A percentile compares a stretch with the other conserved stretches of the same genome.
These are phyloP conservation scores for Tuber calosporum DNA, from an alignment of 495 filamentous ascomycete genomes.

Conservation along the genomic window DNA sequence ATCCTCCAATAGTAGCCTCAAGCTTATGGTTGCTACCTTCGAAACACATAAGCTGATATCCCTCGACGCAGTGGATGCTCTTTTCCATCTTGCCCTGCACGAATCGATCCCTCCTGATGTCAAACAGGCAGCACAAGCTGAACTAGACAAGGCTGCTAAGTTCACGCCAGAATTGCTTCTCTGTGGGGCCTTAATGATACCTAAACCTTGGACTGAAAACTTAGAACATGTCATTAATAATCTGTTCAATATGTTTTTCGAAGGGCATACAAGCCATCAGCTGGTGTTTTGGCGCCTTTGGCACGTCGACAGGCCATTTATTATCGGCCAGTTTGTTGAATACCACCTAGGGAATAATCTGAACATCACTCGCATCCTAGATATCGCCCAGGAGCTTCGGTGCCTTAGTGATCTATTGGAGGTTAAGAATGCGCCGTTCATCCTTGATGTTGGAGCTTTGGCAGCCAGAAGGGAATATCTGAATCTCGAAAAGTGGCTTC, in stretches of 20 bases:
- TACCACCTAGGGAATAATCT: conserved; percentile 68
- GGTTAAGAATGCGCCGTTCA: conserved; percentile 52
- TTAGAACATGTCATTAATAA: conserved; percentile 60
- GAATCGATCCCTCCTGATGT: conserved; percentile 44
- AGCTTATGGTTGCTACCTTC: conserved; percentile 62
- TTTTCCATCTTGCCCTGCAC: conserved; percentile 69
- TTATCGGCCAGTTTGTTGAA: conserved; percentile 68
- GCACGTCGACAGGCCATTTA: conserved; percentile 78
- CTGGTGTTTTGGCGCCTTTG: conserved; percentile 84
- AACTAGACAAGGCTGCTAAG: conserved; percentile 41
- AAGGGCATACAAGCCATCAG: conserved; percentile 61
- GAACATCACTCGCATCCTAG: conserved; percentile 69
- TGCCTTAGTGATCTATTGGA: conserved; percentile 40
- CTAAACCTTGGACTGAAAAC: conserved; percentile 57
- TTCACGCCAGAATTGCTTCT: conserved; percentile 40
- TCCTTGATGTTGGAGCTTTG: conserved; percentile 78
- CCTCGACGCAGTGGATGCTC: conserved; percentile 69
- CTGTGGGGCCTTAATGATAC: conserved; percentile 46
- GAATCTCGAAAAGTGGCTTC: conserved; percentile 75
- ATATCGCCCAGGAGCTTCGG: conserved; percentile 46
- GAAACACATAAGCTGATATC: conserved; percentile 84
- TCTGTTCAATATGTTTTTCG: conserved; percentile 56
- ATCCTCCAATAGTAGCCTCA: conserved; percentile 61
- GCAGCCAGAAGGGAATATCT: conserved; percentile 76
- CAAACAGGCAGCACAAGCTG: conserved; percentile 32